A percentile compares a stretch with the other conserved stretches of the same genome.
Conservation (phyloP, 2,329 filamentous ascomycete genomes). For the Fusarium odoratissimum region DNA sequence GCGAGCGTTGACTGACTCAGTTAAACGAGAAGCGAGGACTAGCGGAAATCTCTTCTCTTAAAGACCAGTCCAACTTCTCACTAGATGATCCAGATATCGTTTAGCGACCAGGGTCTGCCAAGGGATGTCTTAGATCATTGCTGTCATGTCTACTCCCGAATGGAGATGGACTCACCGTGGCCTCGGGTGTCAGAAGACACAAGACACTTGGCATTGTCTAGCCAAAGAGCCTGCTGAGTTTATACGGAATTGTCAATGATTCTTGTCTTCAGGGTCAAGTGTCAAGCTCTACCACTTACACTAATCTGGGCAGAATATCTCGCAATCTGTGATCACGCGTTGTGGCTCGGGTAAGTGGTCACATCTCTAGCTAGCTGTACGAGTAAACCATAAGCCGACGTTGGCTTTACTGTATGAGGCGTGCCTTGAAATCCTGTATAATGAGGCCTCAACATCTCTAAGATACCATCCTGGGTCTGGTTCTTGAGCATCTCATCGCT, state of each 20-base stretch:
- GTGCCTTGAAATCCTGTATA: too few species aligned
- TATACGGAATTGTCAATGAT: background rate
- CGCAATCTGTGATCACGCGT: background rate
- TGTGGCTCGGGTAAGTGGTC: background rate
- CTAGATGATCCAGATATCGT: background rate
- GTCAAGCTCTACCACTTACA: too few species aligned
- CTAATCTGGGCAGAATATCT: background rate
- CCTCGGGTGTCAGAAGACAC: rapidly evolving
- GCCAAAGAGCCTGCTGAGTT: too few species aligned
- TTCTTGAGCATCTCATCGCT: background rate
- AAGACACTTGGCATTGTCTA: background rate
- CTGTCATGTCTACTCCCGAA: background rate
- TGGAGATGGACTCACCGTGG: background rate
- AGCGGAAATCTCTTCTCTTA: background rate
- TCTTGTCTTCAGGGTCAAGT: too few species aligned
- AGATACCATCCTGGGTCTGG: background rate
- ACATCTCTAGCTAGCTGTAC: background rate
- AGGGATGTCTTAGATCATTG: background rate
- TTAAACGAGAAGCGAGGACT: background rate
- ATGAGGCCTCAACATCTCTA: too few species aligned
- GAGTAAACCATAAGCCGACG: rapidly evolving
- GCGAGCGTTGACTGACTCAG: background rate
- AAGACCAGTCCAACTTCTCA: background rate
- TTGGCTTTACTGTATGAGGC: background rate
- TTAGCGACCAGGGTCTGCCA: background rate